A percentile compares a stretch with the other conserved stretches of the same genome.
Conservation (phyloP, 805 yeast genomes). For the Cephaloascus fragrans region DNA sequence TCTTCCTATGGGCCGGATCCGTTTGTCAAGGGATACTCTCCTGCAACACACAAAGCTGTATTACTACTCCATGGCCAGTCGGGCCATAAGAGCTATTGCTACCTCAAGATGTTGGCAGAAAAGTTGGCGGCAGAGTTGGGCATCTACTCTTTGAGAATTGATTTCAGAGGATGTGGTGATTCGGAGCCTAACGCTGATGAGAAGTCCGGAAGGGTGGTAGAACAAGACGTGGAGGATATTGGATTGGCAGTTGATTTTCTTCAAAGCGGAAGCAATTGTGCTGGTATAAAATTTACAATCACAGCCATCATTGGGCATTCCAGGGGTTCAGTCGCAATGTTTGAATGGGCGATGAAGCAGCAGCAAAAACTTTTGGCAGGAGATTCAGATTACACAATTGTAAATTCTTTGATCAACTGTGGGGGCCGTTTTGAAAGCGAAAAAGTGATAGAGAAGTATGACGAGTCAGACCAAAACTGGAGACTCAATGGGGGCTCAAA, state of each 20-base stretch:
- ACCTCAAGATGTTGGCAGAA: constrained; percentile 55
- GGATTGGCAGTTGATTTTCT: constrained; percentile 32
- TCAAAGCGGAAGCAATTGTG: constrained; percentile 14
- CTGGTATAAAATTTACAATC: constrained; percentile 33
- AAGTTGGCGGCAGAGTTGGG: constrained; percentile 51
- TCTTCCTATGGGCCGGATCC: neutral
- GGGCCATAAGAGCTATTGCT: constrained; percentile 76
- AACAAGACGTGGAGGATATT: constrained; percentile 63
- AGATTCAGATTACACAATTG: constrained; percentile 24
- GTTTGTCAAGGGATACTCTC: constrained; percentile 5
- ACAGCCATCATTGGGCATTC: constrained; percentile 69
- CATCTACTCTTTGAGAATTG: constrained; percentile 61
- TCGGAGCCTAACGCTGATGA: constrained; percentile 41
- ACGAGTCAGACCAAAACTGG: constrained; percentile 24
- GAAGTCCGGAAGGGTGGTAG: constrained; percentile 42
- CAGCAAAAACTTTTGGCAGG: constrained; percentile 20
- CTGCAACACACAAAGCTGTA: constrained; percentile 41
- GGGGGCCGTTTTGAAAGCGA: constrained; percentile 57
- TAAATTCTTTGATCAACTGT: constrained; percentile 63
- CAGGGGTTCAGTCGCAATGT: constrained; percentile 69
- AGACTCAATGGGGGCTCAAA: constrained; percentile 28
- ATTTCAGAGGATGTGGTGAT: constrained; percentile 79
- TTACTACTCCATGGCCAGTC: constrained; percentile 76
- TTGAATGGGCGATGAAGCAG: constrained; percentile 53
- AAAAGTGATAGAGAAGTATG: constrained; percentile 32